Percentiles rank a stretch among this genome's conserved stretches.
These are phyloP conservation scores for Yamadazyma diddensiae DNA, from an alignment of 1,139 yeast genomes.

Conservation along the genomic window DNA sequence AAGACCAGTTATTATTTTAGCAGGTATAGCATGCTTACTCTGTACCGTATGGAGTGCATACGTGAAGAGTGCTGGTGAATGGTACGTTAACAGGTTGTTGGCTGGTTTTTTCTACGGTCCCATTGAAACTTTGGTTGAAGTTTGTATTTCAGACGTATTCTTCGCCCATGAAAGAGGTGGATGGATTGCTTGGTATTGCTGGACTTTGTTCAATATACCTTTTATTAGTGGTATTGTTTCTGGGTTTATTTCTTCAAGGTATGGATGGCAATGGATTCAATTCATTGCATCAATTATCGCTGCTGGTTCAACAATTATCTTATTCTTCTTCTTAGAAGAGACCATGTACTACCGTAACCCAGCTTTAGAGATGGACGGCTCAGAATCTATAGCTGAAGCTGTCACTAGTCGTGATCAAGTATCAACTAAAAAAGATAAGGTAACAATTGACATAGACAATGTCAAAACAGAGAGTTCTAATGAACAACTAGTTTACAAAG, in stretches of 20 bases:
- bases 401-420: not conserved
- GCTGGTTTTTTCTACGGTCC: conserved; percentile 53
- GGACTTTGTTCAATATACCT: conserved; percentile 40
- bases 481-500: conserved; percentile 1
- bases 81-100: conserved; percentile 41
- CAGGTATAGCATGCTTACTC: conserved; percentile 22
- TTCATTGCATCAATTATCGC: conserved; percentile 13
- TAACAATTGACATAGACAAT: conserved; percentile 4
- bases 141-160: conserved; percentile 47
- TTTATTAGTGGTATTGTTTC: conserved; percentile 47
- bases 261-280: conserved; percentile 48
- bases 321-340: conserved; percentile 43
- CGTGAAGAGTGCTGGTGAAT: conserved; percentile 33
- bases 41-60: conserved; percentile 45
- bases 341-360: conserved; percentile 23
- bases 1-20: conserved; percentile 45
- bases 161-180: conserved; percentile 53
- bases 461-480: conserved; percentile 3
- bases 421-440: conserved; percentile 4
- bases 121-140: conserved; percentile 54
- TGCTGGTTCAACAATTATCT: conserved; percentile 10
- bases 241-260: conserved; percentile 45
- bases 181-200: conserved; percentile 39
- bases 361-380: conserved; percentile 12
- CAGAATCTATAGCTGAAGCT: conserved; percentile 5